Evolutionary conservation across 208 protist species (phyloP), one percentile per base, ranked within the genome.

Genomic region (Wallacemonas sp.): DNA sequence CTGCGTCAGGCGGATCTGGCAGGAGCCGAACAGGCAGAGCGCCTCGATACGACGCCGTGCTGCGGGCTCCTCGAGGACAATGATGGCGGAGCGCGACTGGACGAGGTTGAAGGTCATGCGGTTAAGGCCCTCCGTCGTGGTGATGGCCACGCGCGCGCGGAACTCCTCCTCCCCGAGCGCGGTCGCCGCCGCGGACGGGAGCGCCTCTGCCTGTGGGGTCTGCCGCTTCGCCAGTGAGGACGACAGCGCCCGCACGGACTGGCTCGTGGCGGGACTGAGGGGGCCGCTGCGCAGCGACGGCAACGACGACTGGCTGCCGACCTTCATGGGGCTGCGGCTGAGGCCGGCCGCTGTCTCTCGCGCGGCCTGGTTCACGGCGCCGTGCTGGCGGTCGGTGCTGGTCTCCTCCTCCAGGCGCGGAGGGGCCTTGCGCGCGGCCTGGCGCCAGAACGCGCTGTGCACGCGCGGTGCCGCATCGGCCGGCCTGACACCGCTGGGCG

Each of bases 1-100:
- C 3, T 76, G 79, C 0, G 12, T 54, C 62, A 94, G 69, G 16
- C 81, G 79, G 12, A 45, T 41, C 25, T 80, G 76, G 18, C 77
- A 89, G 16, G 50, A 39, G 0, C 76, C 85, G 25, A 74, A 80
- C 11, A 20, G 3, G 22, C 44, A 55, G 16, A 73, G 54, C 14
- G 36, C 36, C 20, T 45, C 23, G 5, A 89, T 42, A 11, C 7
- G 12, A 1, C 7, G 31, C n/a, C 83, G 57, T 16, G 28, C 72
- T 1, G 10, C 4, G 2, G 46, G 50, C 46, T 82, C 80, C 32
- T 86, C 72, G 2, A 71, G 33, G 44, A 55, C 52, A 3, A 70
- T 23, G 16, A 72, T 33, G 22, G 16, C 7, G 2, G n/a, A 50
- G 14, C 28, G 62, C 22, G 41, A 28, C 18, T 72, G 46, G 28